Percentiles rank a stretch among this genome's conserved stretches.
Conservation (phyloP, 495 filamentous ascomycete genomes). For the Daldinia decipiens region DNA sequence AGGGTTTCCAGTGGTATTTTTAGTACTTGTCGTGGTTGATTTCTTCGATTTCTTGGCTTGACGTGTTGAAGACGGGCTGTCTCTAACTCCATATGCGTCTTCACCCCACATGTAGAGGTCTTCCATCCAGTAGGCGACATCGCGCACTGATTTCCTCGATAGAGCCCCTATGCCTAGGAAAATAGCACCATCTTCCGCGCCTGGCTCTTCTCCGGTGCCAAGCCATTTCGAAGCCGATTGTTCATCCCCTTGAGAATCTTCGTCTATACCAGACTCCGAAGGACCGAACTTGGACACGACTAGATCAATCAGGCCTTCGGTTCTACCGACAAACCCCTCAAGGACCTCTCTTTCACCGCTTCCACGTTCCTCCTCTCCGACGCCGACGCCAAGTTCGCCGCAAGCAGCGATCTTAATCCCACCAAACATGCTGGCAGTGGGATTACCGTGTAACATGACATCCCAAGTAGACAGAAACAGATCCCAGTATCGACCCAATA, state of each 20-base stretch:
- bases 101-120: constrained; percentile 81
- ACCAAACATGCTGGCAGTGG: constrained; percentile 78
- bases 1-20: constrained; percentile 22
- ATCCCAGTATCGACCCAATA: constrained; percentile 88
- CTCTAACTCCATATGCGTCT: constrained; percentile 80
- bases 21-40: constrained; percentile 36
- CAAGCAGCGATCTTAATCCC: constrained; percentile 91
- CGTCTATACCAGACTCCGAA: constrained; percentile 36
- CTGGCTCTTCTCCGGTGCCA: constrained; percentile 69
- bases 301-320: constrained; percentile 79
- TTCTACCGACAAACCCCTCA: constrained; percentile 78
- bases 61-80: constrained; percentile 72
- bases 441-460: constrained; percentile 88
- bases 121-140: constrained; percentile 83
- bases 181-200: constrained; percentile 79
- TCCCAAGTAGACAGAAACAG: constrained; percentile 85
- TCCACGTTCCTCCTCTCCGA: constrained; percentile 92
- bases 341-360: constrained; percentile 92
- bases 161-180: constrained; percentile 82
- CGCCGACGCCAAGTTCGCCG: constrained; percentile 90
- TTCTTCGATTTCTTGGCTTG: constrained; percentile 44
- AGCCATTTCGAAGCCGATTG: constrained; percentile 65
- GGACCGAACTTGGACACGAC: constrained; percentile 88
- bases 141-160: constrained; percentile 69
- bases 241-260: constrained; percentile 11